Evolutionary conservation across 345 rosid genomes (phyloP), one percentile per base, ranked within the genome.

Genomic region (Angophora floribunda): DNA sequence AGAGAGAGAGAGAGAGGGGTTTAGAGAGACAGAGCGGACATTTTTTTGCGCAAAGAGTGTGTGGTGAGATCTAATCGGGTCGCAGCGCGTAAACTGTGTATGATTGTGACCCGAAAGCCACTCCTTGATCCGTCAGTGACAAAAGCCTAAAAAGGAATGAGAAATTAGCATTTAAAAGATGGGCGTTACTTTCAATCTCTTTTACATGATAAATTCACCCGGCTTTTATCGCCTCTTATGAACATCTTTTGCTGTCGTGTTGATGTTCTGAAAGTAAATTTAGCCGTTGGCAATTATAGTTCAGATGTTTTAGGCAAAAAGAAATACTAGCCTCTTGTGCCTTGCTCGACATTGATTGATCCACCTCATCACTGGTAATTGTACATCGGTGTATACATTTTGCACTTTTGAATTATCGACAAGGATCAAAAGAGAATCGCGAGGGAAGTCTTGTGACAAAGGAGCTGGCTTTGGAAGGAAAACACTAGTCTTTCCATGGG

Each of bases 321-420:
- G 47, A 36, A 1, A 36, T 11, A 70, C 36, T 36, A 13, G 47
- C 80, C 80, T 70, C 47, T 70, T 9, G 47, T 36, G 2, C 4
- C 0, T 9, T 0, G 36, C 47, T 36, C 1, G 1, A 70, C 4
- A 0, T 13, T 1, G 1, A 0, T 70, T 36, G 47, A 70, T 70
- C n/a, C 26, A 36, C 1, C 49, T 16, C 47, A 70, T 16, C 12
- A 36, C 47, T 36, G 47, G 47, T 36, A 9, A 70, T 17, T 70
- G 7, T 6, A 1, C 82, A 70, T 36, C 7, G 2, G 49, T 8
- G 36, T 17, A 4, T 70, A 45, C 47, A 70, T 9, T 70, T 70
- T 19, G 26, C 7, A 0, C 0, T 70, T 9, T 26, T 1, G 1
- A 70, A 36, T 36, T 19, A 19, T 70, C 0, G 5, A 47, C 41